Evolutionary conservation across 306 rosid species (phyloP), one percentile per base, ranked within the genome.

Genomic region (Lathyrus aphaca): DNA sequence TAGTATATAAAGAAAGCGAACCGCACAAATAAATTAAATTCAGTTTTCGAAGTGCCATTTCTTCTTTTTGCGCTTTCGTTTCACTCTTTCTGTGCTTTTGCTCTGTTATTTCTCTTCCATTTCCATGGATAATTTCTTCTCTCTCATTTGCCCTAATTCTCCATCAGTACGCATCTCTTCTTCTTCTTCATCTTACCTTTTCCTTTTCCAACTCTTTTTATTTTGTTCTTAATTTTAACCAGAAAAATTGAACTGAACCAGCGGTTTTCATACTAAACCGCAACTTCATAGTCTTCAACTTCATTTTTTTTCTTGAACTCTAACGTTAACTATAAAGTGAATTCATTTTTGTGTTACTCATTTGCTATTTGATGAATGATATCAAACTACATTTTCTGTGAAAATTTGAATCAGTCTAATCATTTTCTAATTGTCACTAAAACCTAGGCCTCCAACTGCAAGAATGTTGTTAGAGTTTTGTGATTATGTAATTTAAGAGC

Each of bases 81-180:
- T 15, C 32, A 2, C 9, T 59, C 12, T 17, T 44, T 38, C 58
- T 17, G 14, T 1, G 18, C 48, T 32, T 11, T 17, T 27, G 14
- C 1, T 29, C 7, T 44, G 13, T 38, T 6, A 5, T n/a, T 17
- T 10, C 32, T 6, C 13, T 6, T 56, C 64, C 59, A 82, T 80
- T 12, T 40, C 66, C 59, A 82, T 80, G 90, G 87, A 86, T 72
- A 59, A 74, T 21, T 81, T 88, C 72, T 21, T 53, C 64, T 42
- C 85, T 53, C 77, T 83, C 6, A 54, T 86, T 75, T 88, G 96
- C 88, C 90, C 91, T 13, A 69, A 78, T 80, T 82, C 91, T 15
- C 77, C 86, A 51, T 74, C 71, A 19, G 97, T 88, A 85, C 64
- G 88, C 71, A 6, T 54, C 51, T 74, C 49, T 44, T 77, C 37